Evolutionary conservation across 2,329 filamentous ascomycete genomes (phyloP).

Genomic region (Diplodia mutila): DNA sequence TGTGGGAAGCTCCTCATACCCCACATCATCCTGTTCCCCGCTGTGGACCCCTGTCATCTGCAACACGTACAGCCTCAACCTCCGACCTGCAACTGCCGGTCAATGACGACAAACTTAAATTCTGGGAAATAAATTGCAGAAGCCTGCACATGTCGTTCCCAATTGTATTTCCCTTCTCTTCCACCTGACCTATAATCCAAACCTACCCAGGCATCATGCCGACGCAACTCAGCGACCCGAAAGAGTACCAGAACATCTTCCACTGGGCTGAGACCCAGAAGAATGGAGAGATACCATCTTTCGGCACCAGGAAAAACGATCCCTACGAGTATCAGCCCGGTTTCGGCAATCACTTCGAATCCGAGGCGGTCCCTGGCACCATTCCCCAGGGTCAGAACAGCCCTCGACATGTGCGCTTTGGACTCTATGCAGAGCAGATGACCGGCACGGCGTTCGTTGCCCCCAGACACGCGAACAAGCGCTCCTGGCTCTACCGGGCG

Average conservation of each 20-base stretch:
- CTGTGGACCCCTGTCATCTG: not conserved
- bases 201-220: conserved; percentile 10
- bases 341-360: conserved; percentile 57
- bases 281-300: conserved; percentile 59
- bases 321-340: conserved; percentile 62
- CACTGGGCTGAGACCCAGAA: conserved; percentile 65
- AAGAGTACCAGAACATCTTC: conserved; percentile 44
- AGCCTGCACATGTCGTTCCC: not conserved
- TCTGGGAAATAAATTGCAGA: not conserved
- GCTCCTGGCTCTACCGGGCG: conserved; percentile 42
- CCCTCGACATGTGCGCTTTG: conserved; percentile 41
- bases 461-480: conserved; percentile 43
- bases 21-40: conserved; percentile 15
- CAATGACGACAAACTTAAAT: not conserved
- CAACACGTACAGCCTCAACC: not conserved
- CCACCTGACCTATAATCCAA: not conserved
- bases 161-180: not conserved
- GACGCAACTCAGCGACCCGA: conserved; percentile 37
- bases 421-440: conserved; percentile 45
- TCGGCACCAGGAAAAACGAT: conserved; percentile 58
- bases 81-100: conserved; percentile 21
- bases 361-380: conserved; percentile 52
- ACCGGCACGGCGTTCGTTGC: conserved; percentile 41
- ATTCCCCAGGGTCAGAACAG: conserved; percentile 54
- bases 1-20: not conserved